phyloP scores from a whole-genome alignment of 495 filamentous ascomycete genomes.

The Aspergillus mulundensis region DNA sequence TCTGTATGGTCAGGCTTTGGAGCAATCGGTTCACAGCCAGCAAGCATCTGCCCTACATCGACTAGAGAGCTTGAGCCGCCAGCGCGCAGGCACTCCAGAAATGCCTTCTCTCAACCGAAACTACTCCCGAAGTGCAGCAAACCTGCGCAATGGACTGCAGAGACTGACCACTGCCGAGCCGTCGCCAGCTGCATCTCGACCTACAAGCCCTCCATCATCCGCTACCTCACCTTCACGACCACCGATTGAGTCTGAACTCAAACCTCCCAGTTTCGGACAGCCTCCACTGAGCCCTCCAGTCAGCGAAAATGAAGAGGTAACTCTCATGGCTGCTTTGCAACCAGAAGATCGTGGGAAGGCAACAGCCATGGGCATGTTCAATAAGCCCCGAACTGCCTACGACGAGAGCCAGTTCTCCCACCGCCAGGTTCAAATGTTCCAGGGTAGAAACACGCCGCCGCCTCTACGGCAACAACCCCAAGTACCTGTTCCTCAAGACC shows the following conservation, averaged over 20 bases:
- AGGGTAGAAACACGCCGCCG: conserved; percentile 51
- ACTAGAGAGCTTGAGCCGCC: conserved; percentile 68
- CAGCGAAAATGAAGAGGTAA: conserved; percentile 62
- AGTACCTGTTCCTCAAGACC: conserved; percentile 30
- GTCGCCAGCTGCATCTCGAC: conserved; percentile 29
- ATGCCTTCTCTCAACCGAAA: conserved; percentile 32
- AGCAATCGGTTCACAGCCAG: conserved; percentile 75
- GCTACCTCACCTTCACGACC: conserved; percentile 32
- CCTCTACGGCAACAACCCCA: conserved; percentile 34
- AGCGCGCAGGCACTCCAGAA: conserved; percentile 40
- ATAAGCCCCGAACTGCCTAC: conserved; percentile 69
- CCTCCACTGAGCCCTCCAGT: conserved; percentile 72
- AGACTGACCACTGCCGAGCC: conserved; percentile 43
- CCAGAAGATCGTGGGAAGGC: conserved; percentile 81
- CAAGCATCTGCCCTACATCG: conserved; percentile 72
- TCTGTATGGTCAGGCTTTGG: conserved; percentile 81
- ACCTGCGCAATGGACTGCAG: conserved; percentile 54
- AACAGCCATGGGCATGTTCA: conserved; percentile 79
- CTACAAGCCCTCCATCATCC: conserved; percentile 51
- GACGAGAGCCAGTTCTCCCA: conserved; percentile 83
- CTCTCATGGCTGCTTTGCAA: conserved; percentile 57
- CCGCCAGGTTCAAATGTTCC: conserved; percentile 73
- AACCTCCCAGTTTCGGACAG: conserved; percentile 27
- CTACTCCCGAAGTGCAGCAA: conserved; percentile 52
- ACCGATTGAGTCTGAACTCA: conserved; percentile 18